These are phyloP conservation scores for Vitis labrusca DNA, from an alignment of 164 flowering plant genomes.

Conservation along the genomic window DNA sequence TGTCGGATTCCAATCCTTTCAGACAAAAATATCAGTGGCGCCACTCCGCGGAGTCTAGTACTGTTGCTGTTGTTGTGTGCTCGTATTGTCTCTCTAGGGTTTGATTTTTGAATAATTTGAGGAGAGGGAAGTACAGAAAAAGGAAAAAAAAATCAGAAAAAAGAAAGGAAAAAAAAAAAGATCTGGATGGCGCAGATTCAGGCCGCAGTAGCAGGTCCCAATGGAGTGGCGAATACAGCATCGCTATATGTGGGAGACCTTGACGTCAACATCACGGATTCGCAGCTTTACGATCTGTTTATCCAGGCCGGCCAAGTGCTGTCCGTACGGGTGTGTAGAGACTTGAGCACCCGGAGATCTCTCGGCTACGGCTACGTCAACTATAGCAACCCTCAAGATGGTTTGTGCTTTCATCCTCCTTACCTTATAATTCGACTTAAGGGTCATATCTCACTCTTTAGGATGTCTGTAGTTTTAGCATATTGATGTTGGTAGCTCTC, in stretches of 20 bases:
- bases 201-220: conserved; percentile 28
- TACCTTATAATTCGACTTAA: too few species aligned
- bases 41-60: too few species aligned
- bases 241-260: conserved; percentile 85
- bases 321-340: conserved; percentile 82
- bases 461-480: background rate
- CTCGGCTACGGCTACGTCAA: conserved; percentile 92
- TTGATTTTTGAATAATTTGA: conserved; percentile 24
- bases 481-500: background rate
- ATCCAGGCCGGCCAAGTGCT: conserved; percentile 72
- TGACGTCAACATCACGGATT: conserved; percentile 65
- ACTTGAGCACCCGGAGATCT: conserved; percentile 62
- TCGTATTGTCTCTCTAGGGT: conserved; percentile 17
- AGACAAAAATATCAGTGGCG: background rate
- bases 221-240: conserved; percentile 32
- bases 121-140: conserved; percentile 30
- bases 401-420: conserved; percentile 25
- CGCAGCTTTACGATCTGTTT: conserved; percentile 84
- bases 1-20: background rate
- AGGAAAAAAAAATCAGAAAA: conserved; percentile 14
- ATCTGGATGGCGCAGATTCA: conserved; percentile 21
- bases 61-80: too few species aligned
- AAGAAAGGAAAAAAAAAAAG: background rate
- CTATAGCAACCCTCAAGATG: conserved; percentile 63
- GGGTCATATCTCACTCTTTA: background rate